Conservation (phyloP, 371 early-diverging fungal genomes). For the Apophysomyces variabilis region DNA sequence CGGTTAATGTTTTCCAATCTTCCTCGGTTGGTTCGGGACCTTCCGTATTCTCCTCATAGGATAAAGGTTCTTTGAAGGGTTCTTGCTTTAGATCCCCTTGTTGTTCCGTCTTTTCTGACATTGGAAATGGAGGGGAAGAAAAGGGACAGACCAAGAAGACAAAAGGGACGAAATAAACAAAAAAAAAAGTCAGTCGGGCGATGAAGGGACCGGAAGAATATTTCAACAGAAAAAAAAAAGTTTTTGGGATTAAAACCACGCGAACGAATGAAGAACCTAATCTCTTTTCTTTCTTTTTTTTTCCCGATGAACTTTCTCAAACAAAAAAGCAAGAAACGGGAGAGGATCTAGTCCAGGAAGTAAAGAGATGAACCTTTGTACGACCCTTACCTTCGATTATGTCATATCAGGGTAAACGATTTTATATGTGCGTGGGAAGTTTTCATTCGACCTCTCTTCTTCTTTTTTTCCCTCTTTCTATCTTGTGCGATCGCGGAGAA, state of each 20-base stretch:
- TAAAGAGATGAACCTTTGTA: neutral
- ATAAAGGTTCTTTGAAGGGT: neutral
- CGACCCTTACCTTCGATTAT: neutral
- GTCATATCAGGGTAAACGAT: neutral
- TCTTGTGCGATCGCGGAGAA: neutral
- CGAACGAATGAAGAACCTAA: slow-evolving; percentile 1
- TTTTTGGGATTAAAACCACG: slow-evolving; percentile 5
- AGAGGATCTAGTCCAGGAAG: no score
- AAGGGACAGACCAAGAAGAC: neutral
- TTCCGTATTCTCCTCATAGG: neutral
- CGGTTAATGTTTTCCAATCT: slow-evolving; percentile 42
- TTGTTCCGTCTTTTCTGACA: slow-evolving; percentile 24
- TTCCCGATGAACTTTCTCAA: no score
- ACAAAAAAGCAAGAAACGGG: no score
- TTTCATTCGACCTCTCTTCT: neutral
- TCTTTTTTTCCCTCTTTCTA: neutral
- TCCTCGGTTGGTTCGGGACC: slow-evolving; percentile 48
- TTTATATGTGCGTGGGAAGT: slow-evolving; percentile 4
- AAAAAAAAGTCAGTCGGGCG: neutral
- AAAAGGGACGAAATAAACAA: no score
- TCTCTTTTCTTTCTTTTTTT: no score
- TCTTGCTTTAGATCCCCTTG: neutral
- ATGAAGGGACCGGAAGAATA: neutral
- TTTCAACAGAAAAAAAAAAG: slow-evolving; percentile 2
- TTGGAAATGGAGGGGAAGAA: neutral